Percentiles rank a stretch among this genome's conserved stretches.
phyloP scores from a whole-genome alignment of 345 rosid genomes.

The Eucalyptus victrix region DNA sequence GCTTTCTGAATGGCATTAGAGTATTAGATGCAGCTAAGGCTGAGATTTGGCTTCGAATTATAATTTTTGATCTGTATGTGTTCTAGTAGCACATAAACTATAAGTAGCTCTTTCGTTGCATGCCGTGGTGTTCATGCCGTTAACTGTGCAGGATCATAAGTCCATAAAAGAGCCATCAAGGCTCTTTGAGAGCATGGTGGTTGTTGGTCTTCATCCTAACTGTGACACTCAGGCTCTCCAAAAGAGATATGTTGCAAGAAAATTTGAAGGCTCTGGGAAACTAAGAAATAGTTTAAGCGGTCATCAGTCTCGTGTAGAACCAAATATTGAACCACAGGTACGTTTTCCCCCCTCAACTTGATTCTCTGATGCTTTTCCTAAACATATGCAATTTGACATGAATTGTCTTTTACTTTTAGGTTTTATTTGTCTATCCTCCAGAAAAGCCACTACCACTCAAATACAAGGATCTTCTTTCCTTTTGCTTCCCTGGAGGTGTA shows the following conservation, averaged over 20 bases:
- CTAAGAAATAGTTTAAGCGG: conserved; percentile 34
- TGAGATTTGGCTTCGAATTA: not conserved
- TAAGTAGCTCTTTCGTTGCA: not conserved
- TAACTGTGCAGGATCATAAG: conserved; percentile 57
- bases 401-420: conserved; percentile 30
- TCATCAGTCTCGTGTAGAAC: conserved; percentile 69
- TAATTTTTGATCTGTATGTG: not conserved
- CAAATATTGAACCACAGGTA: conserved; percentile 86
- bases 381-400: not conserved
- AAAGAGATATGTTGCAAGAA: conserved; percentile 43
- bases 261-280: conserved; percentile 54
- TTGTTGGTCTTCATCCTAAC: conserved; percentile 88
- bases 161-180: conserved; percentile 72
- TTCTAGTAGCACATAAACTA: not conserved
- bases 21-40: not conserved
- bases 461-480: conserved; percentile 82
- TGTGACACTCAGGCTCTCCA: conserved; percentile 77
- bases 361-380: not conserved
- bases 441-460: conserved; percentile 73
- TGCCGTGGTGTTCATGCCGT: not conserved
- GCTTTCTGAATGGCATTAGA: not conserved
- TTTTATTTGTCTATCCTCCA: conserved; percentile 84
- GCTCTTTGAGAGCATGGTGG: conserved; percentile 91
- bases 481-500: conserved; percentile 91
- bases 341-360: not conserved